Base-by-base conservation (phyloP, 768 basidiomycete genomes). In the Ramaria sp. region DNA sequence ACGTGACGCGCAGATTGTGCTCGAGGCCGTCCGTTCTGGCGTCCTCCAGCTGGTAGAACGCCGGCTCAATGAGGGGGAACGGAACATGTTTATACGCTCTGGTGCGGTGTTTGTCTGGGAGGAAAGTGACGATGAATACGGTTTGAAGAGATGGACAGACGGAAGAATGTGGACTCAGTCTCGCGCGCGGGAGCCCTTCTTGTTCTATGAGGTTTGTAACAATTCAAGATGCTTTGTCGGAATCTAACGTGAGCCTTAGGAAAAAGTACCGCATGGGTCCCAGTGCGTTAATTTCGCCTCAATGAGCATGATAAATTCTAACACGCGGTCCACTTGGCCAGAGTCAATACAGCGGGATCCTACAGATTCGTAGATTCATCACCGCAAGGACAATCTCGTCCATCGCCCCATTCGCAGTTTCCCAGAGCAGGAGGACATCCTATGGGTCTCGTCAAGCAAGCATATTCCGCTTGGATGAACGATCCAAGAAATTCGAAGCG, bases 101-200 rank as follows among this genome's bases (percentile, higher is more conserved):
- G 82, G 82, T 3, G 75, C 81, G 3, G 71, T 83, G 27, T 85
- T 83, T 61, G 79, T 83, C 43, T 85, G 83, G 83, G 75, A 80
- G 61, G 82, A 85, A 65, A 75, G 75, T 58, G 81, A 83, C 48
- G 79, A 82, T 57, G 81, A 82, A 48, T 72, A 72, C 48, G 81
- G 82, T 10, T 66, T 83, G 48, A 82, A 81, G 62, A 70, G 82
- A 58, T 83, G 82, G 82, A 85, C 82, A 48, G 82, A 85, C 68
- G 81, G 81, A 22, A 76, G 81, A 32, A 71, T 82, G 41, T 83
- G 81, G 81, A 79, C 80, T 50, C 79, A 82, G 64, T 81, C 78
- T 52, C 73, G 81, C 43, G 82, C 82, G 78, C 71, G 80, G 59
- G 63, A 85, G 78, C 82, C 82, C 1, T 85, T 81, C 63, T 71